Evolutionary conservation across 208 protist genomes (phyloP), one percentile per base, ranked within the genome.

Genomic region (Leptomonas seymouri): DNA sequence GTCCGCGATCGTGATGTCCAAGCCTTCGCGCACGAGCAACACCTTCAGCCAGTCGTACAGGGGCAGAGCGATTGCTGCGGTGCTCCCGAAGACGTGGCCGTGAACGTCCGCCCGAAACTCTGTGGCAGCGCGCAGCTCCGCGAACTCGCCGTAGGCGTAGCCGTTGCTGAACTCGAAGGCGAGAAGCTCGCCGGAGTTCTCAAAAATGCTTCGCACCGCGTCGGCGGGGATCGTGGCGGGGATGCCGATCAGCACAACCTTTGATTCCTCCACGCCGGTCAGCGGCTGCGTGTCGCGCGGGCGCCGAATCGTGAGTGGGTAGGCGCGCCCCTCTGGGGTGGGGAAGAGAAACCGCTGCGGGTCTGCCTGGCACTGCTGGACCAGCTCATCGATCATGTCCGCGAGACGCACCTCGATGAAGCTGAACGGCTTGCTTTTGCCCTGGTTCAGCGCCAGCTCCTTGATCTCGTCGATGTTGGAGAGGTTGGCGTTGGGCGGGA

Each of bases 381-480:
- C 74, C 54, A 96, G 71, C 70, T 93, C 89, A 34, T 89, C 88
- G 36, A 94, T 76, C 56, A 96, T 81, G 72, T 96, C 91, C 8
- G 84, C 87, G 27, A 90, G 62, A n/a, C 68, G 85, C 36, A 93
- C 59, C 73, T 96, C 87, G 21, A 96, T 80, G 69, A 96, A 96
- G 27, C 79, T 87, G 79, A 93, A 96, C n/a, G 81, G 69, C 49
- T 89, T 90, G 8, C 74, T 72, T 56, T 89, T 87, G 18, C 83
- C 80, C 18, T 59, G 64, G 28, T 80, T 87, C 30, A 94, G 51
- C 20, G 59, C 69, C 31, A 96, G n/a, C 50, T 89, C 81, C 39
- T 67, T 64, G 14, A 96, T 60, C 21, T 70, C 55, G 53, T 96
- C 91, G 18, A 94, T 77, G 66, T 85, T 82, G 18, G 79, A 49